Evolutionary conservation across 805 yeast genomes (phyloP).

Genomic region (Saccharomycopsis vini): DNA sequence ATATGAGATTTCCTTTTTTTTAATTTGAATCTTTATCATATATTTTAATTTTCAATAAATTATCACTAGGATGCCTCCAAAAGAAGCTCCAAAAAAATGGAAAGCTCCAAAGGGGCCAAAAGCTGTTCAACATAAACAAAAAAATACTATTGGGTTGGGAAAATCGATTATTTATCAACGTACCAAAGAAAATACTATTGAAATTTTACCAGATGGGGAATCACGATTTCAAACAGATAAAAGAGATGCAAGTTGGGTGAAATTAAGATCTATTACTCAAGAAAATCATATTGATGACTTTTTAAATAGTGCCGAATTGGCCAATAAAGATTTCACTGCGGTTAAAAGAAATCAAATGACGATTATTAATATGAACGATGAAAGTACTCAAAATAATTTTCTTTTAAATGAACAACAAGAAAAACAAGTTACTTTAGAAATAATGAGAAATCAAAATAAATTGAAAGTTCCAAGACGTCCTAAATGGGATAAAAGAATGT

Average conservation of each 20-base stretch:
- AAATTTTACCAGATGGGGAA: slow-evolving; percentile 76
- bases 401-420: slow-evolving; percentile 61
- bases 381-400: slow-evolving; percentile 32
- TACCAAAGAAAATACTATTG: slow-evolving; percentile 57
- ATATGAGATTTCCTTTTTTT: no score
- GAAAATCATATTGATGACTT: slow-evolving; percentile 92
- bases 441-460: slow-evolving; percentile 56
- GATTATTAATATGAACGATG: slow-evolving; percentile 63
- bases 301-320: slow-evolving; percentile 88
- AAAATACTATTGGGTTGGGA: slow-evolving; percentile 79
- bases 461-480: slow-evolving; percentile 94
- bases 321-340: slow-evolving; percentile 93
- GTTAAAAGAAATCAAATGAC: slow-evolving; percentile 76
- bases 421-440: slow-evolving; percentile 47
- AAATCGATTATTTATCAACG: slow-evolving; percentile 71
- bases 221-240: slow-evolving; percentile 76
- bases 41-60: no score
- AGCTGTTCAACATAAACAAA: slow-evolving; percentile 75
- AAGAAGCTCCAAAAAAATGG: slow-evolving; percentile 59
- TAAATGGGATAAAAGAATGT: slow-evolving; percentile 63
- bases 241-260: slow-evolving; percentile 82
- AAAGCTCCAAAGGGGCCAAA: slow-evolving; percentile 90
- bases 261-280: slow-evolving; percentile 87
- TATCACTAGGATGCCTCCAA: slow-evolving; percentile 36
- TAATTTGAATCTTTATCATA: no score